Evolutionary conservation across 345 rosid genomes (phyloP), one percentile per base, ranked within the genome.

Genomic region (Ceriops decandra): DNA sequence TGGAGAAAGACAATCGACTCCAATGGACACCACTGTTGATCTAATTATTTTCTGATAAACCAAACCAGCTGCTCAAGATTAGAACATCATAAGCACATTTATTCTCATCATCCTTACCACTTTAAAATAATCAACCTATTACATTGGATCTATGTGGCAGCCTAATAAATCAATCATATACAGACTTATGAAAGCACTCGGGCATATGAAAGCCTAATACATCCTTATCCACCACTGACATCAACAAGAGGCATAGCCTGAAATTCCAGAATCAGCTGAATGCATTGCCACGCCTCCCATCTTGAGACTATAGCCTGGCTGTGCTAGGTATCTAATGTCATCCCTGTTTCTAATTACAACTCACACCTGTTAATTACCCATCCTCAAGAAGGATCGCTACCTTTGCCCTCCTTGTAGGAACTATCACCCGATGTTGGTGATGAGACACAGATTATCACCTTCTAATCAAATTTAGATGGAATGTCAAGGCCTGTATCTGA

Each of bases 401-500:
- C 66, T 21, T 64, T 24, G 20, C 57, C 62, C 65, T 69, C 75
- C 64, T 62, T 7, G 49, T 7, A 42, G 36, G 10, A 54, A 58
- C 28, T 47, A 24, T 21, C 26, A 63, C 56, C 36, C 52, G 24
- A 31, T 7, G n/a, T 52, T 57, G 16, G 27, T 19, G 65, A 60
- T 47, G 70, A 64, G 35, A 52, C 52, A 75, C 53, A 69, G 56
- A 53, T 60, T 9, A 24, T 71, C 68, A 63, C 80, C 81, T 84
- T 74, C 77, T 84, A 85, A 74, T 71, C 82, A 70, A 87, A 84
- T 64, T 72, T 85, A 61, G 85, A 77, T 72, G 88, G 84, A 54
- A 79, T 72, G 51, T 82, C 86, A 33, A 85, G 70, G 35, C 84
- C 89, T 68, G 88, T 79, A 78, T 87, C 86, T n/a, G 89, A 87